phyloP scores from a whole-genome alignment of 179 eudicot species.

The Camellia oleifera region DNA sequence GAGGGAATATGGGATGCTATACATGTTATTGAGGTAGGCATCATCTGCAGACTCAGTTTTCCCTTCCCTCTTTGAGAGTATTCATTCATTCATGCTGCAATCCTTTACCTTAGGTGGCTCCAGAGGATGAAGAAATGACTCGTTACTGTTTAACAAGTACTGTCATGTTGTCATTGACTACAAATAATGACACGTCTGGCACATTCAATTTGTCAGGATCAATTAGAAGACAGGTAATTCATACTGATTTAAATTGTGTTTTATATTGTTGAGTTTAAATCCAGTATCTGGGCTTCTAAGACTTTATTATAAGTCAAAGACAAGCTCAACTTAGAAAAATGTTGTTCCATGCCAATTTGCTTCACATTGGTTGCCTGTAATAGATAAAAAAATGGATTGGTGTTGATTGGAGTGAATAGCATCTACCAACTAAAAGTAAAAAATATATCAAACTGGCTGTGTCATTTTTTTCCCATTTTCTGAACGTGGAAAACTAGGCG shows the following conservation, averaged over 20 bases:
- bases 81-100: neutral
- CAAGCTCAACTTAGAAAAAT: neutral
- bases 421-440: neutral
- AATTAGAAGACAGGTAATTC: slow-evolving; percentile 89
- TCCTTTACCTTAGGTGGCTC: slow-evolving; percentile 56
- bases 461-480: neutral
- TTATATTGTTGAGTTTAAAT: neutral
- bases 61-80: neutral
- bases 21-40: slow-evolving; percentile 84
- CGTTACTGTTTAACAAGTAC: slow-evolving; percentile 93
- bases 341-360: neutral
- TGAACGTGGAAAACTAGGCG: too few relatives aligned
- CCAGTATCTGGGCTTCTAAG: neutral
- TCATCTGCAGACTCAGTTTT: too few relatives aligned
- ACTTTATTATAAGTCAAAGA: neutral
- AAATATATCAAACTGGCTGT: neutral
- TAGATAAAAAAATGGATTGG: neutral
- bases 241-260: neutral
- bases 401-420: neutral
- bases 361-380: neutral
- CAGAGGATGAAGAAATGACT: slow-evolving; percentile 71
- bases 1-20: slow-evolving; percentile 99
- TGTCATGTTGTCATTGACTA: slow-evolving; percentile 91
- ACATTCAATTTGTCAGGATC: slow-evolving; percentile 90
- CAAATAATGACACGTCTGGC: slow-evolving; percentile 73